Conservation (phyloP, 345 rosid species). For the Linum tenue region DNA sequence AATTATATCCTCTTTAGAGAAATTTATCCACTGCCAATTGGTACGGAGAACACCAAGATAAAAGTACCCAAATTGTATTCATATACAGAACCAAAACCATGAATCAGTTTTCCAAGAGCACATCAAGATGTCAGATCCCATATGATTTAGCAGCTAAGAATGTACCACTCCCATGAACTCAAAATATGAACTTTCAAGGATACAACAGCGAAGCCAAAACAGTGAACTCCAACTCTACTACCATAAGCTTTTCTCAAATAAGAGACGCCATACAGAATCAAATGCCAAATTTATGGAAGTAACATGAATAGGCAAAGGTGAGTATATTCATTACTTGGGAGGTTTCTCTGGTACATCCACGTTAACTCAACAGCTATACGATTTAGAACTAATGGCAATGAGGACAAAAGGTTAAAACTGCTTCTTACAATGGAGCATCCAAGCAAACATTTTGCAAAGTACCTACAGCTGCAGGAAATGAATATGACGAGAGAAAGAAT, state of each 20-base stretch:
- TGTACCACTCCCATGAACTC: not conserved
- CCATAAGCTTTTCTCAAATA: too few species aligned
- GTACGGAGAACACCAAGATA: conserved; percentile 9
- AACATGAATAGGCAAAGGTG: not conserved
- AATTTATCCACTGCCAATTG: conserved; percentile 13
- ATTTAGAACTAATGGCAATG: conserved; percentile 10
- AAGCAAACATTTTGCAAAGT: conserved; percentile 20
- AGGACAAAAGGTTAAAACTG: conserved; percentile 17
- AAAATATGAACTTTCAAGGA: not conserved
- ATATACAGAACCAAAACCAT: conserved; percentile 7
- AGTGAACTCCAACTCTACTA: not conserved
- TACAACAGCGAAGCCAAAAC: not conserved
- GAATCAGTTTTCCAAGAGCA: not conserved
- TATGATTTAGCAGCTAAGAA: not conserved
- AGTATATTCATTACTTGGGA: conserved; percentile 14
- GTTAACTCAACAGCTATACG: conserved; percentile 22
- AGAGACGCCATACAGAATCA: not conserved
- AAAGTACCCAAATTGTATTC: conserved; percentile 3
- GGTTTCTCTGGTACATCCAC: conserved; percentile 24
- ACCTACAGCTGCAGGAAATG: conserved; percentile 25
- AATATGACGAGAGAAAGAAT: conserved; percentile 6
- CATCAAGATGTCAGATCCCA: not conserved
- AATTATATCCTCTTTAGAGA: conserved; percentile 22
- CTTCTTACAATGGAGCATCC: conserved; percentile 26
- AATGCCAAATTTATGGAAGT: not conserved